Evolutionary conservation across 805 yeast species (phyloP), one percentile per base, ranked within the genome.

Genomic region (Myxozyma geophila): DNA sequence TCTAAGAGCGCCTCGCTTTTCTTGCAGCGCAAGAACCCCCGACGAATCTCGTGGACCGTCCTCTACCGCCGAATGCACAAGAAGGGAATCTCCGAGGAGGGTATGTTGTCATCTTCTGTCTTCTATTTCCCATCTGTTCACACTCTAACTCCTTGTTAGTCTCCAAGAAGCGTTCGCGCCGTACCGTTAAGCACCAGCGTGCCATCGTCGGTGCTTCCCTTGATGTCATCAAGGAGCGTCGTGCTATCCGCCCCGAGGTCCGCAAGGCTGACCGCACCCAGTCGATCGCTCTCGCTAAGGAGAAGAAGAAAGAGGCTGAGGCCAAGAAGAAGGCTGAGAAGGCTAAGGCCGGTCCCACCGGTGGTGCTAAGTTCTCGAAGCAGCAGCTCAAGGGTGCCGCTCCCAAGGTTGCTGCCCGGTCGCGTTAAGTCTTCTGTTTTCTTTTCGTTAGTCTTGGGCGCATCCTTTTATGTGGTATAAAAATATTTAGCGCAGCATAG

Each of bases 21-120:
- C 95, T 87, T 88, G 80, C 99, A 95, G 87, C 92, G 98, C 89
- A 95, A 95, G 96, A 95, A 95, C 92, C 99, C 99, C 85, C 92
- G 99, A 88, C 90, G 97, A 88, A 87, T 95, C 81, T 87, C 98
- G 72, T 95, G 99, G 99, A 95, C 99, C 74, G 98, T 93, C 78
- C 87, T 95, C 78, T 95, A 85, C 93, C 93, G 99, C 88, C 90
- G 96, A 85, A 97, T 93, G 85, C 98, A 95, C 96, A 92, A 91
- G 89, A 95, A 95, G 86, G 99, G 99, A 86, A 87, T 93, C 80
- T 87, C 97, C 78, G 99, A 95, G 87, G 99, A 95, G 86, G 60
- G 60, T 58, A 51, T 54, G 67, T 59, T 8, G 35, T 15, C 19
- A 7, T 40, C 13, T 7, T 41, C 23, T 21, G 9, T 39, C 2